Conservation (phyloP, 371 early-diverging fungal species). For the Apophysomyces elegans region DNA sequence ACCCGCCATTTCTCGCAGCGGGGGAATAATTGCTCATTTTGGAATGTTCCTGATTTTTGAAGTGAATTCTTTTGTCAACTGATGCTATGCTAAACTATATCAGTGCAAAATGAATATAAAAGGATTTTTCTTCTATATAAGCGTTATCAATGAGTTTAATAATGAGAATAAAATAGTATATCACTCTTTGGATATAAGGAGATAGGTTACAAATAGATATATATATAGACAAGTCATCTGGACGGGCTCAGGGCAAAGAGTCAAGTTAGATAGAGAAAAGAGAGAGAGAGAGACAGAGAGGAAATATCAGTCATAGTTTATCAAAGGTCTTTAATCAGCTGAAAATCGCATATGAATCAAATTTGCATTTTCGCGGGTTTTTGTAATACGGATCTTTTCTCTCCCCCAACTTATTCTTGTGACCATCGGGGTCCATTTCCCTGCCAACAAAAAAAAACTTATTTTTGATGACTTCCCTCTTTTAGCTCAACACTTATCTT, state of each 20-base stretch:
- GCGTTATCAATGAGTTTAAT: no score
- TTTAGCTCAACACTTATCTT: constrained; percentile 9
- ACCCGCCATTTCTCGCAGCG: not conserved
- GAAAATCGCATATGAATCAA: not conserved
- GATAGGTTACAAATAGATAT: not conserved
- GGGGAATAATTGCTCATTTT: not conserved
- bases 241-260: not conserved
- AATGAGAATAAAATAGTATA: no score
- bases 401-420: not conserved
- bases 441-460: not conserved
- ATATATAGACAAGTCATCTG: not conserved
- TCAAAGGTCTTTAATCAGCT: not conserved
- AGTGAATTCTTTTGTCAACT: not conserved
- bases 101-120: not conserved
- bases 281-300: no score
- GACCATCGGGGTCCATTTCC: constrained; percentile 1
- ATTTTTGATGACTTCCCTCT: constrained; percentile 6
- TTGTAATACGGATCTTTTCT: not conserved
- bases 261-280: no score
- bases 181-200: not conserved
- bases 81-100: not conserved
- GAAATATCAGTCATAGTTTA: no score
- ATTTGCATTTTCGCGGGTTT: not conserved
- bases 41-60: not conserved
- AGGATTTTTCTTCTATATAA: not conserved